These are phyloP conservation scores for Neonectria sp. DNA, from an alignment of 2,329 filamentous ascomycete genomes.

Conservation along the genomic window DNA sequence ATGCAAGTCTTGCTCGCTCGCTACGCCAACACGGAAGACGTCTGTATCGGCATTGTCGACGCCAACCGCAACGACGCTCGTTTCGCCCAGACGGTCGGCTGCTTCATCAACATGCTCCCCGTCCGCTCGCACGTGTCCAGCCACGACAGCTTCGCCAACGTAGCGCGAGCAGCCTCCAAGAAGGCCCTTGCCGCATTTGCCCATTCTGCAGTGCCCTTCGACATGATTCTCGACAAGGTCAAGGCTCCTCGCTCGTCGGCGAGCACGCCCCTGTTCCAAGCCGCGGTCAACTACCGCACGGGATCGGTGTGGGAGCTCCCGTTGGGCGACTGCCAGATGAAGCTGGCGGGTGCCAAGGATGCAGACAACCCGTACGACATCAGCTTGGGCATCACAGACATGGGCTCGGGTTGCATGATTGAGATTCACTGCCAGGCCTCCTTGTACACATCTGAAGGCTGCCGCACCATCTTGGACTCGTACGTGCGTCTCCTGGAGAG, in stretches of 20 bases:
- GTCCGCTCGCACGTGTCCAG: conserved; percentile 52
- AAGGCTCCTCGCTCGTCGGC: conserved; percentile 55
- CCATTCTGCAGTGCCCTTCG: conserved; percentile 61
- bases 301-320: conserved; percentile 45
- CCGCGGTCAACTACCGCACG: conserved; percentile 62
- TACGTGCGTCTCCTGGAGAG: conserved; percentile 29
- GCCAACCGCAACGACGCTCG: conserved; percentile 40
- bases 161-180: conserved; percentile 37
- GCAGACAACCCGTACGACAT: conserved; percentile 40
- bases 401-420: conserved; percentile 24
- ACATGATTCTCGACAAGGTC: conserved; percentile 60
- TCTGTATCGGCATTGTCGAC: conserved; percentile 63
- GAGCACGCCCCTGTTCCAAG: conserved; percentile 63
- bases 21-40: conserved; percentile 50
- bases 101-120: conserved; percentile 62
- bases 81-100: conserved; percentile 55
- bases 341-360: conserved; percentile 40
- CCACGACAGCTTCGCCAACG: conserved; percentile 39
- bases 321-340: conserved; percentile 40
- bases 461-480: conserved; percentile 16
- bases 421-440: conserved; percentile 24
- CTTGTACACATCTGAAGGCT: conserved; percentile 23
- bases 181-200: conserved; percentile 49
- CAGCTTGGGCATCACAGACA: conserved; percentile 32
- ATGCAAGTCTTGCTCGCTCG: conserved; percentile 53